Evolutionary conservation across 805 yeast species (phyloP).

Genomic region (Ogataea corticis): DNA sequence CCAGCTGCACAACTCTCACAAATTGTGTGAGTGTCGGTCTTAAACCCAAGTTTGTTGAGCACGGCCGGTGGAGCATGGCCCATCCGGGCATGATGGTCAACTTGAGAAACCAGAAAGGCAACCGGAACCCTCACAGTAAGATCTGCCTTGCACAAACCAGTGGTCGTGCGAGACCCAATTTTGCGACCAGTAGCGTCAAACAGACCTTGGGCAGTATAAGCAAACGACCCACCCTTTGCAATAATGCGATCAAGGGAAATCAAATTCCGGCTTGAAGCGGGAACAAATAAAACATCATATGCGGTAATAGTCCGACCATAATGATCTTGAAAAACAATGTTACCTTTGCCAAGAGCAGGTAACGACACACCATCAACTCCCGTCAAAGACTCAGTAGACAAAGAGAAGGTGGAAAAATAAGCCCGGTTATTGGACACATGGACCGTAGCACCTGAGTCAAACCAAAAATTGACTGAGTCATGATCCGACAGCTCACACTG

Average conservation of each 20-base stretch:
- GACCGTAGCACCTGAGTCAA: constrained; percentile 2
- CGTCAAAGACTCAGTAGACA: neutral
- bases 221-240: neutral
- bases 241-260: neutral
- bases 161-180: neutral
- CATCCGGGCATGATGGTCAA: constrained; percentile 2
- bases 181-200: neutral
- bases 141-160: neutral
- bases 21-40: neutral
- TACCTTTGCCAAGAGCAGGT: constrained; percentile 4
- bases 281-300: neutral
- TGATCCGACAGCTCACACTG: too few relatives aligned
- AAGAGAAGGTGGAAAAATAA: constrained; percentile 3
- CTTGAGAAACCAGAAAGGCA: neutral
- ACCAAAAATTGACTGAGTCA: constrained; percentile 1
- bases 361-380: constrained; percentile 3
- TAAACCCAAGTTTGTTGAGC: neutral
- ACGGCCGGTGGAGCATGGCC: constrained; percentile 1
- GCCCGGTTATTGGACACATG: constrained; percentile 3
- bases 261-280: neutral
- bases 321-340: constrained; percentile 1
- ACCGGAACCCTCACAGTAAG: neutral
- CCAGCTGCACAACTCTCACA: constrained; percentile 3
- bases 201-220: neutral
- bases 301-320: constrained; percentile 1